phyloP scores from a whole-genome alignment of 2,329 filamentous ascomycete species.

The Myriosclerotinia duriaeana region DNA sequence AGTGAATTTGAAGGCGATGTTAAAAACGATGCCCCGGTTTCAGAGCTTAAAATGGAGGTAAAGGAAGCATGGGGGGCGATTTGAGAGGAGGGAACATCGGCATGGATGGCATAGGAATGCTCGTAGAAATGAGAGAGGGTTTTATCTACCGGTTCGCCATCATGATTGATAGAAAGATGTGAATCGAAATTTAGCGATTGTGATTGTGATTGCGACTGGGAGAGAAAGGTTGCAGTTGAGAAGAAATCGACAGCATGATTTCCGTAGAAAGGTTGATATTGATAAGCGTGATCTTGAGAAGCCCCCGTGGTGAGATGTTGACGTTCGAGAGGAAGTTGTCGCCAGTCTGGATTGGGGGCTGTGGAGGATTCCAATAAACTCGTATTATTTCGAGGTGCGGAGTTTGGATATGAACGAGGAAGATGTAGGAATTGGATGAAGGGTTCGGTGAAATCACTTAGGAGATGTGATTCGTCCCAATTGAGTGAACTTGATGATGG shows the following conservation, averaged over 20 bases:
- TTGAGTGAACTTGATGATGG: conserved; percentile 54
- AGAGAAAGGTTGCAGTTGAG: conserved; percentile 42
- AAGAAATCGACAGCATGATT: conserved; percentile 48
- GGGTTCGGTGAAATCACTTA: conserved; percentile 47
- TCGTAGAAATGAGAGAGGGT: conserved; percentile 69
- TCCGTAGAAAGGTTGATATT: conserved; percentile 37
- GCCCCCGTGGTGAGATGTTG: conserved; percentile 51
- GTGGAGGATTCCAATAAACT: conserved; percentile 15
- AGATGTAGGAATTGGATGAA: conserved; percentile 45
- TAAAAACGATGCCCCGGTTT: conserved; percentile 38
- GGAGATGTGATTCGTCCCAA: conserved; percentile 54
- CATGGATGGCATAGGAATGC: conserved; percentile 71
- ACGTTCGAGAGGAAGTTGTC: conserved; percentile 52
- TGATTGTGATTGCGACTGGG: conserved; percentile 13
- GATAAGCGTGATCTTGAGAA: conserved; percentile 49
- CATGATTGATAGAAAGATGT: not conserved
- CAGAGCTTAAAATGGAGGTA: conserved; percentile 41
- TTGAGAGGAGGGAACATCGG: conserved; percentile 64
- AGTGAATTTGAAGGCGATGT: conserved; percentile 40
- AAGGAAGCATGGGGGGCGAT: conserved; percentile 41
- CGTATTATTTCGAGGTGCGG: conserved; percentile 19
- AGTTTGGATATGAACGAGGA: conserved; percentile 6
- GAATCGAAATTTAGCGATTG: not conserved
- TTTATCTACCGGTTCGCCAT: conserved; percentile 34
- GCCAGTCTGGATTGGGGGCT: conserved; percentile 45